phyloP scores from a whole-genome alignment of 352 stramenopile species.

The Aphanomyces astaci region DNA sequence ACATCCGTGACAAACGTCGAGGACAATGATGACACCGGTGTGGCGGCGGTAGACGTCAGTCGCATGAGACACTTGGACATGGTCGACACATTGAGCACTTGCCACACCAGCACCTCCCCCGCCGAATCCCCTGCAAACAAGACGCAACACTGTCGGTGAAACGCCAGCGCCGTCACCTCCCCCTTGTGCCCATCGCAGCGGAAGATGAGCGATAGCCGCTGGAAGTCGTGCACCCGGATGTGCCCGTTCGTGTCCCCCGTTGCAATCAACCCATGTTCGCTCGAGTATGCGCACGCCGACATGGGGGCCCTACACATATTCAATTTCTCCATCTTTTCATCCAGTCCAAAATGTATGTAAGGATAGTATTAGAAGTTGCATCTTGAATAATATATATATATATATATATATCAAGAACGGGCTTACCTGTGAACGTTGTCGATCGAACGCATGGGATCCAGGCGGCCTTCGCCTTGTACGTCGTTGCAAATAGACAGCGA shows the following conservation, averaged over 20 bases:
- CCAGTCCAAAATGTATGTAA: too few species aligned
- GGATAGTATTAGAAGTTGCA: too few species aligned
- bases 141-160: slow-evolving; percentile 32
- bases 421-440: slow-evolving; percentile 49
- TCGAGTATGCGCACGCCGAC: slow-evolving; percentile 45
- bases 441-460: slow-evolving; percentile 55
- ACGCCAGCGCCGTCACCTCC: slow-evolving; percentile 49
- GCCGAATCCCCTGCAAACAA: slow-evolving; percentile 42
- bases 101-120: slow-evolving; percentile 41
- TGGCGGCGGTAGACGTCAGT: slow-evolving; percentile 15
- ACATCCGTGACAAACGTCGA: slow-evolving; percentile 1
- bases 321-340: too few species aligned
- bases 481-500: slow-evolving; percentile 47
- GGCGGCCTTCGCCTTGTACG: slow-evolving; percentile 34
- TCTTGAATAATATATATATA: too few species aligned
- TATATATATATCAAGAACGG: too few species aligned
- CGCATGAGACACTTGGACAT: slow-evolving; percentile 30
- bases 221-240: slow-evolving; percentile 59
- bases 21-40: neutral
- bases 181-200: slow-evolving; percentile 38
- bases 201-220: slow-evolving; percentile 47
- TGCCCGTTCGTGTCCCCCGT: slow-evolving; percentile 47
- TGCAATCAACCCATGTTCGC: slow-evolving; percentile 34
- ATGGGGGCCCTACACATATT: slow-evolving; percentile 31
- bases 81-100: slow-evolving; percentile 28